These are phyloP conservation scores for Tetrahymena thermophila DNA, from an alignment of 73 alveolate species.

Conservation along the genomic window DNA sequence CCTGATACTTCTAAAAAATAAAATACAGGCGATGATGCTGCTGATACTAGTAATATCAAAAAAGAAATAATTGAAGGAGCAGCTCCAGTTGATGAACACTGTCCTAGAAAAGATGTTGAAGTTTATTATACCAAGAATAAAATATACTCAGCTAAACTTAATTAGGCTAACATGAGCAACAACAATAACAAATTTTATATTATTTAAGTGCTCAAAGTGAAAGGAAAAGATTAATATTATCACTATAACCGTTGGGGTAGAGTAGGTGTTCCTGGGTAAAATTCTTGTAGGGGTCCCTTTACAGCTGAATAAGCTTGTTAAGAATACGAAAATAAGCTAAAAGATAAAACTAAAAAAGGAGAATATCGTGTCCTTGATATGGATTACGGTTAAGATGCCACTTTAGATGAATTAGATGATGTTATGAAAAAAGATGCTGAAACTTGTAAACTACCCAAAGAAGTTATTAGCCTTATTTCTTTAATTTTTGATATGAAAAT, in stretches of 20 bases:
- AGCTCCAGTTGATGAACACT: slow-evolving; percentile 39
- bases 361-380: slow-evolving; percentile 31
- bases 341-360: slow-evolving; percentile 14
- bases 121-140: slow-evolving; percentile 1
- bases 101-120: not conserved
- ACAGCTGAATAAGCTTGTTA: not conserved
- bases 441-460: slow-evolving; percentile 2
- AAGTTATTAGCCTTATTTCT: slow-evolving; percentile 37
- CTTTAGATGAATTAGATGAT: not conserved
- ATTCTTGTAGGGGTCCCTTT: not conserved
- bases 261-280: slow-evolving; percentile 32
- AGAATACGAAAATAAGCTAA: slow-evolving; percentile 4
- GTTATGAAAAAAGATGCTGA: not conserved
- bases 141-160: slow-evolving; percentile 29
- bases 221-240: slow-evolving; percentile 4
- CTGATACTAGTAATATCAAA: not conserved
- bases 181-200: slow-evolving; percentile 40
- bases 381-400: slow-evolving; percentile 22
- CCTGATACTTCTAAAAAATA: not conserved
- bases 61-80: not conserved
- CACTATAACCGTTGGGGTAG: slow-evolving; percentile 38
- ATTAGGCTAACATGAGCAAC: slow-evolving; percentile 21
- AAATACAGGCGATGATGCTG: not conserved
- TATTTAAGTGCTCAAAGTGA: slow-evolving; percentile 13
- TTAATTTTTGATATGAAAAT: slow-evolving; percentile 59